Percentiles rank a stretch among this genome's conserved stretches.
Evolutionary conservation across 75 land plant species (phyloP).

Genomic region (Chamaecyparis obtusa): DNA sequence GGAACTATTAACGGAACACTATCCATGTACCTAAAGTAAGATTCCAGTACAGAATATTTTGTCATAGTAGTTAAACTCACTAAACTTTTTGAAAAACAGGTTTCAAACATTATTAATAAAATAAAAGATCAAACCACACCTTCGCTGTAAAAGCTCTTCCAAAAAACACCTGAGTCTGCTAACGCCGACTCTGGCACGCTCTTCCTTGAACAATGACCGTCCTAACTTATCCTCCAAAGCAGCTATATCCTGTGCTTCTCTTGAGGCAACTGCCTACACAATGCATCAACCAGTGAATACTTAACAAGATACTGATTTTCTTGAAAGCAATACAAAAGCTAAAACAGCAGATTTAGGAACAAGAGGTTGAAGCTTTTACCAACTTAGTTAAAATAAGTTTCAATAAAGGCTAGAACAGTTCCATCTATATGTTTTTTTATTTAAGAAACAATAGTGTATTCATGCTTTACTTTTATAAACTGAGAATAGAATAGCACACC

Average conservation of each 20-base stretch:
- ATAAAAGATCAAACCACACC: slow-evolving; percentile 33
- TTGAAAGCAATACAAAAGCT: background rate
- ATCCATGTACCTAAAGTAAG: slow-evolving; percentile 74
- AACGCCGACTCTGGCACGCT: slow-evolving; percentile 81
- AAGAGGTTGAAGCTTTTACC: background rate
- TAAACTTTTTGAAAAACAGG: background rate
- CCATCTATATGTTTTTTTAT: background rate
- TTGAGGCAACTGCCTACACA: slow-evolving; percentile 66
- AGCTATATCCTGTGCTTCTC: slow-evolving; percentile 84
- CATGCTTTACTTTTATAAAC: background rate
- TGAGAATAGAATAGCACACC: background rate
- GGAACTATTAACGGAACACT: slow-evolving; percentile 90
- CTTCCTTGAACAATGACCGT: slow-evolving; percentile 63
- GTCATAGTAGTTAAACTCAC: background rate
- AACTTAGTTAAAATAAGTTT: background rate
- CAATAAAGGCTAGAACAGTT: background rate
- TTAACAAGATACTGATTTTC: background rate
- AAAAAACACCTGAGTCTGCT: slow-evolving; percentile 80
- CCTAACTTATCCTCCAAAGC: slow-evolving; percentile 86
- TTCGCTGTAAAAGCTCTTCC: slow-evolving; percentile 80
- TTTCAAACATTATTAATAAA: background rate
- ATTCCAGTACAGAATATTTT: background rate
- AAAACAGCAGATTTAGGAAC: background rate
- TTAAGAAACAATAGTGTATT: background rate
- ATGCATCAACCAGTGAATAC: background rate